A percentile compares a stretch with the other conserved stretches of the same genome.
Conservation (phyloP, 495 filamentous ascomycete genomes). For the Aspergillus bertholletiae region DNA sequence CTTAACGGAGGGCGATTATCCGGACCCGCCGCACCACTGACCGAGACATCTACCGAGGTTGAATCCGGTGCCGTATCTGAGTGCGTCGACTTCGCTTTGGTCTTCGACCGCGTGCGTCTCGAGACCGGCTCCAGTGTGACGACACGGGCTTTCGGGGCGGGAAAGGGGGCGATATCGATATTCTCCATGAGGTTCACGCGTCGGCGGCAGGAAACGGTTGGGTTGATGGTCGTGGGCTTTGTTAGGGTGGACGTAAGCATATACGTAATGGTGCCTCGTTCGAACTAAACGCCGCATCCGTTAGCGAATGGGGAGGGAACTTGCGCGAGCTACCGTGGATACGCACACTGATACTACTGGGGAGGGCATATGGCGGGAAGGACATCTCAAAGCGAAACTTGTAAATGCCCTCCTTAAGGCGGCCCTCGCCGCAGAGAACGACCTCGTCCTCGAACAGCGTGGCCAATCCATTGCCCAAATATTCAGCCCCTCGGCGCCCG, state of each 20-base stretch:
- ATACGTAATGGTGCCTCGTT: slow-evolving; percentile 90
- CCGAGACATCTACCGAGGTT: slow-evolving; percentile 30
- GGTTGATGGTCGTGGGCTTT: slow-evolving; percentile 79
- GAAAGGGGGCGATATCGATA: slow-evolving; percentile 57
- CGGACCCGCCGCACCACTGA: slow-evolving; percentile 19
- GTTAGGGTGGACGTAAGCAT: slow-evolving; percentile 86
- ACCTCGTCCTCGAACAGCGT: slow-evolving; percentile 89
- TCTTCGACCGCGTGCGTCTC: slow-evolving; percentile 49
- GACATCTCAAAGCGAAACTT: slow-evolving; percentile 90
- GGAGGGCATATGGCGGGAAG: slow-evolving; percentile 72
- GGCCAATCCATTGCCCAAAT: slow-evolving; percentile 76
- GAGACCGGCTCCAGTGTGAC: slow-evolving; percentile 77
- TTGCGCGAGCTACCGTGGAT: neutral
- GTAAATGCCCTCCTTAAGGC: slow-evolving; percentile 79
- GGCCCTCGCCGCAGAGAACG: slow-evolving; percentile 85
- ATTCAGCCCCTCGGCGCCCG: slow-evolving; percentile 58
- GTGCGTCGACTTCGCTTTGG: slow-evolving; percentile 30
- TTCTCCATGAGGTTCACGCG: slow-evolving; percentile 77
- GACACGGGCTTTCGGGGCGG: slow-evolving; percentile 60
- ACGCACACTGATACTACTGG: slow-evolving; percentile 91
- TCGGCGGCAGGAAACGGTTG: slow-evolving; percentile 71
- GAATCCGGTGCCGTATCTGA: slow-evolving; percentile 36
- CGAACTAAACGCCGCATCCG: slow-evolving; percentile 60
- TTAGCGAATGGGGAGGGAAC: neutral
- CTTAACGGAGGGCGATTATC: slow-evolving; percentile 44